These are phyloP conservation scores for Stenogyne calaminthoides DNA, from an alignment of 305 asterid genomes.

Conservation along the genomic window DNA sequence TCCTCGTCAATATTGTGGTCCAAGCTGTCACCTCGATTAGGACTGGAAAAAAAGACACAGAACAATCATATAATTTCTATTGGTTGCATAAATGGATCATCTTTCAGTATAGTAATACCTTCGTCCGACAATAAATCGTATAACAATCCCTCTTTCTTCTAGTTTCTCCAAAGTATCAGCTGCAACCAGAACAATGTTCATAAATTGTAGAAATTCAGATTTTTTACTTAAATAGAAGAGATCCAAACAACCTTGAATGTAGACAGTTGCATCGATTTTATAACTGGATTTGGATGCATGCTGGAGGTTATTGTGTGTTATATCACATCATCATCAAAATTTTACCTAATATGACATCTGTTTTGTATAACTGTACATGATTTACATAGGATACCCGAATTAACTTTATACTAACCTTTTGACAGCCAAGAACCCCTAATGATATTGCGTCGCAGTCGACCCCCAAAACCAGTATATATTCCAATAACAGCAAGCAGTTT, in stretches of 20 bases:
- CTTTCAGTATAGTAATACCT: slow-evolving; percentile 49
- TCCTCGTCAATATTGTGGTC: slow-evolving; percentile 91
- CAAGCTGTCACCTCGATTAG: slow-evolving; percentile 97
- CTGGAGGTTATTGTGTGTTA: slow-evolving; percentile 1
- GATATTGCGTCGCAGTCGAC: slow-evolving; percentile 68
- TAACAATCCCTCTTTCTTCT: slow-evolving; percentile 81
- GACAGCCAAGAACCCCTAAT: slow-evolving; percentile 92
- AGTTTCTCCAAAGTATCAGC: slow-evolving; percentile 68
- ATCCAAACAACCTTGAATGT: slow-evolving; percentile 2
- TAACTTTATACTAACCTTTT: slow-evolving; percentile 51
- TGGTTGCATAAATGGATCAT: slow-evolving; percentile 23
- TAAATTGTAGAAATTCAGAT: slow-evolving; percentile 5
- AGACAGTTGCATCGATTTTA: not conserved
- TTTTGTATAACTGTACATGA: not conserved
- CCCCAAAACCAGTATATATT: slow-evolving; percentile 90
- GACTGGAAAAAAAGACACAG: slow-evolving; percentile 53
- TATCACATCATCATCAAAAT: slow-evolving; percentile 1
- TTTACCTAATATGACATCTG: not conserved
- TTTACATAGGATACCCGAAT: not conserved
- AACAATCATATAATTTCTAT: slow-evolving; percentile 19
- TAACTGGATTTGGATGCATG: slow-evolving; percentile 14
- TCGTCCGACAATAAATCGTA: slow-evolving; percentile 85
- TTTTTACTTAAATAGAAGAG: slow-evolving; percentile 3
- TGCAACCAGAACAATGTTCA: slow-evolving; percentile 44
- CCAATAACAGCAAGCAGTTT: slow-evolving; percentile 89